These are phyloP conservation scores for Heimioporus sp. DNA, from an alignment of 768 basidiomycete species.

Conservation along the genomic window DNA sequence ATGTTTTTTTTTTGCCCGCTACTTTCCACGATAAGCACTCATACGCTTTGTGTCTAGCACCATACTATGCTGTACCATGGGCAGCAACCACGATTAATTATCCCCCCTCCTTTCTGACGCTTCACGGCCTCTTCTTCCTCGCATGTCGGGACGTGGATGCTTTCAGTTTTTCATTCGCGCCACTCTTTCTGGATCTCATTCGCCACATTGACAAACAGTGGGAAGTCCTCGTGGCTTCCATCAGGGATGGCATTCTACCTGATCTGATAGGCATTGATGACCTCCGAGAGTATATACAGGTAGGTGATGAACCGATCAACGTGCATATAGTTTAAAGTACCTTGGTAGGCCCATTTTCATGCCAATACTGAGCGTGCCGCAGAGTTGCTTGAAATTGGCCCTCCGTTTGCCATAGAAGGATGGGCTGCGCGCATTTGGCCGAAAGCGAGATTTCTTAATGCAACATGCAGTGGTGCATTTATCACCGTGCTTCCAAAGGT, in stretches of 20 bases:
- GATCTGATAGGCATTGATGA: constrained; percentile 11
- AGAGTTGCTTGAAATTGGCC: constrained; percentile 17
- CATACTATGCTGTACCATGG: constrained; percentile 11
- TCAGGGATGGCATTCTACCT: constrained; percentile 17
- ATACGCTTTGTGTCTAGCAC: constrained; percentile 5
- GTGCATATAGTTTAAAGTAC: background rate
- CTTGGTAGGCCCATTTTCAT: constrained; percentile 6
- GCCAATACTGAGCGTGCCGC: constrained; percentile 16
- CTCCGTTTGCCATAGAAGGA: constrained; percentile 13
- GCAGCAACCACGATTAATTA: constrained; percentile 13
- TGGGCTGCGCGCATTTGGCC: constrained; percentile 23
- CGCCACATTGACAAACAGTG: constrained; percentile 8
- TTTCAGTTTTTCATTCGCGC: constrained; percentile 2
- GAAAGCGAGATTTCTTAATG: background rate
- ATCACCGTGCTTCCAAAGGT: constrained; percentile 16
- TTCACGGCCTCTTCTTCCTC: constrained; percentile 12
- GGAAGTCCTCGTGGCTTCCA: constrained; percentile 15
- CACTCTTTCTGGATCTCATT: constrained; percentile 9
- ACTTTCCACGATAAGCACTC: background rate
- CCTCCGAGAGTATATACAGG: constrained; percentile 19
- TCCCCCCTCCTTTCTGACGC: constrained; percentile 13
- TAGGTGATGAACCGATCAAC: background rate
- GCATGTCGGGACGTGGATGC: background rate
- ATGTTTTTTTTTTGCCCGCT: background rate
- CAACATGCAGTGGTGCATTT: constrained; percentile 16